Base-by-base conservation (phyloP, 331 rosid genomes). In the Dryas integrifolia region DNA sequence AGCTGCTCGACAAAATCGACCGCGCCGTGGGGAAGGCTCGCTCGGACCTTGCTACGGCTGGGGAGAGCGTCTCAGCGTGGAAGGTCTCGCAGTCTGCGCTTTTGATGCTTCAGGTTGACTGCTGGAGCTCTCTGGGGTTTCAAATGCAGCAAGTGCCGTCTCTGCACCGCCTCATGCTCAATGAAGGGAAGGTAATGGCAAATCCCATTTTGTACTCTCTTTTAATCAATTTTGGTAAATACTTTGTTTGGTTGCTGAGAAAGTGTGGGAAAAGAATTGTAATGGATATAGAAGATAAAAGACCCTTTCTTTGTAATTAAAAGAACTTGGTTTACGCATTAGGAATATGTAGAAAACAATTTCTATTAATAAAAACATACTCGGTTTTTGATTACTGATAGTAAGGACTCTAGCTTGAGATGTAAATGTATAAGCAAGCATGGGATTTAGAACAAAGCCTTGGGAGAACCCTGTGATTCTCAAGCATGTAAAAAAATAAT, bases 61-160 rank as follows among this genome's bases (percentile, higher is more conserved):
- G 90, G 3, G 88, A 88, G 26, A 78, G 77, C 57, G 86, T 94
- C 58, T 79, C 96, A 7, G 79, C 97, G 0, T 91, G 95, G 97
- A 84, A 80, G 78, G 96, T 94, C 7, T 82, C 90, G 39, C 92
- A 89, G 82, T 79, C 79, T 5, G 85, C 90, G 18, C 78, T 94
- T 4, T 15, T 83, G 66, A 76, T 59, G 53, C 91, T 91, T 44
- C 81, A 86, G 71, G 84, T 81, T 43, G 96, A 91, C 75, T 80
- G 88, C 0, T 94, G 92, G 96, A 58, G 67, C 68, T 76, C 91
- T 30, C 16, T 94, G 51, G 96, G 92, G 61, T 76, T 88, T 46
- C 84, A 80, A 40, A 89, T 94, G 92, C 98, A 89, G 83, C 88
- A 86, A 64, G 87, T 94, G 67, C 91, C 94, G 9, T 79, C 88